Evolutionary conservation across 2,329 filamentous ascomycete species (phyloP).

Genomic region (Ceratocystiopsis minuta): DNA sequence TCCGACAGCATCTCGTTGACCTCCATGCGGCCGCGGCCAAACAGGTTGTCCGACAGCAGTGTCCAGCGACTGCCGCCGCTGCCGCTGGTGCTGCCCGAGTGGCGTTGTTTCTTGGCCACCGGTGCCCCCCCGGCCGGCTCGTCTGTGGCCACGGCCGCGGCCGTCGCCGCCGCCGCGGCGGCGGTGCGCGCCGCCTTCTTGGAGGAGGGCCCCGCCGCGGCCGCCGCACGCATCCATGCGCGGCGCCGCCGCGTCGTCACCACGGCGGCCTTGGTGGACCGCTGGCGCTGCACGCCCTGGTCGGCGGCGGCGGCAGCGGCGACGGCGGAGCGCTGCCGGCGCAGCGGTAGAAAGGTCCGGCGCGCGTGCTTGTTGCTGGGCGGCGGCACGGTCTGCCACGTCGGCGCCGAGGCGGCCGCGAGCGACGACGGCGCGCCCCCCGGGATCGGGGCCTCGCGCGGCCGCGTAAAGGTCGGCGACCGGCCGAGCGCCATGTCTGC

Average conservation of each 20-base stretch:
- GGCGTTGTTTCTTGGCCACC: constrained; percentile 7
- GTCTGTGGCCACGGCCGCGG: not conserved
- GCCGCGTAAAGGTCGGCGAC: constrained; percentile 5
- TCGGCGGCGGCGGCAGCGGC: not conserved
- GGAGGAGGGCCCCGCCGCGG: not conserved
- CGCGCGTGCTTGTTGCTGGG: no score
- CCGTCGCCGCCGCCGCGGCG: constrained; percentile 8
- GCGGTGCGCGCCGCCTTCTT: not conserved
- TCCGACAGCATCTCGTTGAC: constrained; percentile 42
- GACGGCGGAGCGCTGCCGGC: not conserved
- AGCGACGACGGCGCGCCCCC: not conserved
- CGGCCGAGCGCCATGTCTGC: not conserved
- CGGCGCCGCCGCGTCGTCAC: not conserved
- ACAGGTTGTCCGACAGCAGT: constrained; percentile 33
- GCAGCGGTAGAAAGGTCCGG: no score
- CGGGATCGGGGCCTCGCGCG: constrained; percentile 3
- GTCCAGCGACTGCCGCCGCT: constrained; percentile 25
- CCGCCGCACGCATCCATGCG: not conserved
- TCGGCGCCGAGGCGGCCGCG: no score
- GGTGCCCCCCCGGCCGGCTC: not conserved
- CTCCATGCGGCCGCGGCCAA: constrained; percentile 32
- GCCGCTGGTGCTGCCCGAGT: constrained; percentile 11
- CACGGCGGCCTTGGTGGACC: not conserved
- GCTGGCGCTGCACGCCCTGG: not conserved
- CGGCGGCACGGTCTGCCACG: no score